Evolutionary conservation across 257 asterid species (phyloP).

Genomic region (Solanum sitiens): DNA sequence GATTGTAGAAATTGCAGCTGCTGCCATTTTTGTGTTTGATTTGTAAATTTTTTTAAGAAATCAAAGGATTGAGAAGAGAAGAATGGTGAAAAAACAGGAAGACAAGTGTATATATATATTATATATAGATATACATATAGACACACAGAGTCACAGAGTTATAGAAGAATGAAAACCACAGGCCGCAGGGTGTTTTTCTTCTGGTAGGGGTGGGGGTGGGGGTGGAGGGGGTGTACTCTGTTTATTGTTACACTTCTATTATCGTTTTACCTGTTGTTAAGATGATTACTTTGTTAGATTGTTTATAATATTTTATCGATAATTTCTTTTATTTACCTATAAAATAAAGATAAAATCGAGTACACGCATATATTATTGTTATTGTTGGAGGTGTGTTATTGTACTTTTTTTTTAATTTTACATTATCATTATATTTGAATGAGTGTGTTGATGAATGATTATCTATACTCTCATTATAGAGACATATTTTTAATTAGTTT

Average conservation of each 20-base stretch:
- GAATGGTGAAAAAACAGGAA: background rate
- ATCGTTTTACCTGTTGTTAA: background rate
- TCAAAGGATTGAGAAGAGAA: background rate
- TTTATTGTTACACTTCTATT: background rate
- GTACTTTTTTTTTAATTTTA: too few species aligned
- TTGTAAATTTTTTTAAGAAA: background rate
- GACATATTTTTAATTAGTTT: too few species aligned
- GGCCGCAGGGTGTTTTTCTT: background rate
- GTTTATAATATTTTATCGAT: too few species aligned
- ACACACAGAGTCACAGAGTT: background rate
- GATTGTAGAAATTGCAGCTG: conserved; percentile 8
- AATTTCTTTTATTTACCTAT: fast-evolving
- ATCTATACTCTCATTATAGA: too few species aligned
- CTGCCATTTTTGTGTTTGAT: conserved; percentile 6
- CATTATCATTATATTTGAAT: background rate
- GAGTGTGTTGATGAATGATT: background rate
- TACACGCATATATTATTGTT: too few species aligned
- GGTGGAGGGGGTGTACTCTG: background rate
- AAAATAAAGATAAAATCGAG: too few species aligned
- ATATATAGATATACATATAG: background rate
- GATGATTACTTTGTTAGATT: too few species aligned
- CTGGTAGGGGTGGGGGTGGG: fast-evolving
- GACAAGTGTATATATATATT: background rate
- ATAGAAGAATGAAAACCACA: background rate
- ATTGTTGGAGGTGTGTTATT: background rate